phyloP scores from a whole-genome alignment of 176 grass and related monocot species.

The Aegilops bicornis region DNA sequence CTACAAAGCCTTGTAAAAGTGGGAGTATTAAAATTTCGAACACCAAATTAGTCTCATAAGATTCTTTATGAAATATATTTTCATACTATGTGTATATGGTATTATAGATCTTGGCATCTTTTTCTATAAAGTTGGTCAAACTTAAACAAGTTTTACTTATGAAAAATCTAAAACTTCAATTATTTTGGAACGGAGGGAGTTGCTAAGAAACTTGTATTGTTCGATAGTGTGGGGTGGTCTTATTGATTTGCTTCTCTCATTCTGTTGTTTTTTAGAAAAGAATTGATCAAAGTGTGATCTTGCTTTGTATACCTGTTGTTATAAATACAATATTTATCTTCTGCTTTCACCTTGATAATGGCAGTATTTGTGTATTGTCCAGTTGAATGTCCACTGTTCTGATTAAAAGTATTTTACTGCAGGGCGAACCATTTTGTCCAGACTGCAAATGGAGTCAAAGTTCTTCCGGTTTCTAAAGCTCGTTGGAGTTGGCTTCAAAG shows the following conservation, averaged over 20 bases:
- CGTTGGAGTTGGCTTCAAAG: conserved; percentile 13
- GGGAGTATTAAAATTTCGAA: too few relatives aligned
- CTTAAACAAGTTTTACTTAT: too few relatives aligned
- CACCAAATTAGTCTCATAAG: not conserved
- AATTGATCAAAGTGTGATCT: not conserved
- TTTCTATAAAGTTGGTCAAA: too few relatives aligned
- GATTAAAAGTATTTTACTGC: not conserved
- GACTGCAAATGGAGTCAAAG: conserved; percentile 18
- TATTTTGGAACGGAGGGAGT: too few relatives aligned
- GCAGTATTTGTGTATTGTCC: not conserved
- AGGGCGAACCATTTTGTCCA: not conserved
- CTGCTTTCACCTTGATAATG: not conserved
- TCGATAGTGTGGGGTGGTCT: not conserved
- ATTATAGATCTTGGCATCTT: too few relatives aligned
- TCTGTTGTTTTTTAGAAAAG: not conserved
- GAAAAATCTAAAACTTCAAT: too few relatives aligned
- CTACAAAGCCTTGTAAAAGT: too few relatives aligned
- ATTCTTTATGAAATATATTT: too few relatives aligned
- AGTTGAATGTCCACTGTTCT: not conserved
- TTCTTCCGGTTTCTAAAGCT: conserved; percentile 13
- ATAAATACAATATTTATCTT: not conserved
- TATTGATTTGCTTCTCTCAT: not conserved
- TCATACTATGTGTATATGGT: too few relatives aligned
- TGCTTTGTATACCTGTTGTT: not conserved
- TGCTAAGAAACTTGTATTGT: not conserved